These are phyloP conservation scores for Diplodia intermedia DNA, from an alignment of 2,329 filamentous ascomycete genomes.

Conservation along the genomic window DNA sequence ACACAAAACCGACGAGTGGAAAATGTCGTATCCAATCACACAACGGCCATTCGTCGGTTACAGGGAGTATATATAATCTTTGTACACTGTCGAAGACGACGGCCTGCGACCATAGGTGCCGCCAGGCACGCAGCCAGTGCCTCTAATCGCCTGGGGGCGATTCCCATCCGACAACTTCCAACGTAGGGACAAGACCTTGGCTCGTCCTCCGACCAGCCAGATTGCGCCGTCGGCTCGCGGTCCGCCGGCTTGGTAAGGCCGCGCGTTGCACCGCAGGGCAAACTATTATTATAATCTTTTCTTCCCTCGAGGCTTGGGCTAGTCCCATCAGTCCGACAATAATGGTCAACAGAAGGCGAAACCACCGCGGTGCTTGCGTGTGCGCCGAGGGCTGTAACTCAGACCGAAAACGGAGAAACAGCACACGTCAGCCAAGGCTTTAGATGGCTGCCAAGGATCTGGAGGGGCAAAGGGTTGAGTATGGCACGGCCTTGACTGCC, in stretches of 20 bases:
- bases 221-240: conserved; percentile 24
- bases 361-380: not conserved
- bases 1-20: not conserved
- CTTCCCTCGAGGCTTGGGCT: not conserved
- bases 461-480: too few relatives aligned
- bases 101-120: not conserved
- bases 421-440: conserved; percentile 10
- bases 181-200: conserved; percentile 32
- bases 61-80: not conserved
- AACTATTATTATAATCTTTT: not conserved
- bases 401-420: too few relatives aligned
- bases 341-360: not conserved
- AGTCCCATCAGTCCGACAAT: not conserved
- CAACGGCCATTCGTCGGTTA: too few relatives aligned
- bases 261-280: conserved; percentile 26
- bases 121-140: not conserved
- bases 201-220: conserved; percentile 30
- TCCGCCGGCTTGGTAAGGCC: conserved; percentile 27
- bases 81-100: not conserved
- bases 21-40: too few relatives aligned
- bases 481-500: too few relatives aligned
- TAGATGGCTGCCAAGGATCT: conserved; percentile 9
- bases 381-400: not conserved
- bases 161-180: conserved; percentile 21
- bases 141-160: conserved; percentile 18